Base-by-base conservation (phyloP, 2,329 filamentous ascomycete genomes). In the Madurella mycetomatis region DNA sequence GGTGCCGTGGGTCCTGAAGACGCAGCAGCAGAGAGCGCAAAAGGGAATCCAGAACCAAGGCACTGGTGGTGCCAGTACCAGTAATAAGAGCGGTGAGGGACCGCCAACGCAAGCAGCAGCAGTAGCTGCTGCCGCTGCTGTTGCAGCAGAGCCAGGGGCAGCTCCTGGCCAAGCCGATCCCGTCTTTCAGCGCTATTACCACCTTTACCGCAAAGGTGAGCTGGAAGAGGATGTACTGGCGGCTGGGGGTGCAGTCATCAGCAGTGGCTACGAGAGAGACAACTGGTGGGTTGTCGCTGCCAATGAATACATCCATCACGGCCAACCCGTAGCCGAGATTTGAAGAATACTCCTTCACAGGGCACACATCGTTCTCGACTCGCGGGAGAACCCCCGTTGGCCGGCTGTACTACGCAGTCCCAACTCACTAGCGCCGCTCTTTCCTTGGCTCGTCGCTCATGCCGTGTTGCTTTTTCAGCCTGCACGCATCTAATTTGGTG, bases 221-320 rank as follows among this genome's bases (percentile, higher is more conserved):
- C 76, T 99, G 55, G 91, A 96, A 68, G 79, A 83, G 42, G 88
- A 96, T 68, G 81, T 96, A 54, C 69, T 71, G 48, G 78, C 80
- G 15, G 92, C 87, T 17, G 91, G 91, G 16, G 94, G 92, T 8
- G 73, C 72, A 47, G 83, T 96, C 13, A 65, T 94, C 19, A 85
- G 89, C 61, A 84, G 83, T 56, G 94, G 94, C 34, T 99, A 97
- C 72, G 94, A 99, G 69, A 92, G 86, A 74, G 94, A 97, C 68
- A 99, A 99, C 73, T 97, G 94, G 94, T 99, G 92, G 92, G 90
- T 85, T 51, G 85, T 96, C 49, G 59, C 58, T 47, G 47, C 59
- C 55, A 60, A 64, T 59, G 53, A 50, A 43, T 49, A 46, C 25
- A 19, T 19, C 19, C 49, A 41, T 48, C 47, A 54, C 44, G 50